These are phyloP conservation scores for Chenopodium formosanum DNA, from an alignment of 148 eudicot genomes.

Conservation along the genomic window DNA sequence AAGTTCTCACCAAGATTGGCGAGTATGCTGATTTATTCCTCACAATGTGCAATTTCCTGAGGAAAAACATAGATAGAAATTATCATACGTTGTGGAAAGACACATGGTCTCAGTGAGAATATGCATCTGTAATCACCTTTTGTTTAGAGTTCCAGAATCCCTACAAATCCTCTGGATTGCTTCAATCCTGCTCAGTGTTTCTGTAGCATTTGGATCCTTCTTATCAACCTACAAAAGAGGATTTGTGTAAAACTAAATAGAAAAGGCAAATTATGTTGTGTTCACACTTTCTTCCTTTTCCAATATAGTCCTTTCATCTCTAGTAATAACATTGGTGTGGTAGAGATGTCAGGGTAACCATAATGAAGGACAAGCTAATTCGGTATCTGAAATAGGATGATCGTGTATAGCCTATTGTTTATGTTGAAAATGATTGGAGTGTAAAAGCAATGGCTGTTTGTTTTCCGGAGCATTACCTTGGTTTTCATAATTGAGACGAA, in stretches of 20 bases:
- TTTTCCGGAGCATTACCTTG: conserved; percentile 42
- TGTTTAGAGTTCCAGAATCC: conserved; percentile 62
- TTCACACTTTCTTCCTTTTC: too few relatives aligned
- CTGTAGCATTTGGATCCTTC: conserved; percentile 69
- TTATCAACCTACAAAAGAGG: conserved; percentile 49
- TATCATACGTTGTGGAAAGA: background rate
- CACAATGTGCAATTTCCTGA: conserved; percentile 61
- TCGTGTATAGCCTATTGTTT: background rate
- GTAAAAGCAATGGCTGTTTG: too few relatives aligned
- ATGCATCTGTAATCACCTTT: conserved; percentile 41
- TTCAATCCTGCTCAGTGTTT: conserved; percentile 61
- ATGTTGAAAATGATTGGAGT: too few relatives aligned
- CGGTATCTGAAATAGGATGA: too few relatives aligned
- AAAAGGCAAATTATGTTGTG: too few relatives aligned
- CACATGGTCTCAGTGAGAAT: background rate
- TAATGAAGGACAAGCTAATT: too few relatives aligned
- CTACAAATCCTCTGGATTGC: conserved; percentile 63
- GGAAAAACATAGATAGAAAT: background rate
- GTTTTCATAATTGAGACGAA: conserved; percentile 67
- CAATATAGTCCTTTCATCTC: too few relatives aligned
- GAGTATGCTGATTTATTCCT: conserved; percentile 36
- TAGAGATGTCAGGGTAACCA: too few relatives aligned
- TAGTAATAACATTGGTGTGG: too few relatives aligned
- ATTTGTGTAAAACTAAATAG: conserved; percentile 5
- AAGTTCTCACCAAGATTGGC: conserved; percentile 44